Percentiles rank a stretch among this genome's conserved stretches.
Conservation (phyloP, 306 rosid species). For the Lupinus albus region DNA sequence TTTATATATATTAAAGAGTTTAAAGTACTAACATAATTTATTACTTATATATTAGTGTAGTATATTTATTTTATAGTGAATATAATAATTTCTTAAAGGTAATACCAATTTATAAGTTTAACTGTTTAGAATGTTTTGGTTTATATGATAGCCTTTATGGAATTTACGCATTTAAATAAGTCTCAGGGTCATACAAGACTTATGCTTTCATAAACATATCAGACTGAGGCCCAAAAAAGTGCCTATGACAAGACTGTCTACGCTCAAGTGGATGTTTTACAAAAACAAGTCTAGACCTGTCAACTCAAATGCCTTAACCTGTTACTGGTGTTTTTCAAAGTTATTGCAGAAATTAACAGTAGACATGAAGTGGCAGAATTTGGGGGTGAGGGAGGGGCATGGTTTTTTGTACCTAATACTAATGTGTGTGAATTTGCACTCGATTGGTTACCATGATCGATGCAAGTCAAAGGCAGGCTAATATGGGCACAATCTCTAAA, state of each 20-base stretch:
- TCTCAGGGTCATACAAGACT: not conserved
- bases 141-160: not conserved
- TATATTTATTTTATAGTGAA: too few species aligned
- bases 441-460: not conserved
- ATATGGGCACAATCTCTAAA: not conserved
- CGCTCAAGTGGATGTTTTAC: not conserved
- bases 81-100: not conserved
- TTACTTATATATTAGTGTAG: too few species aligned
- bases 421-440: not conserved
- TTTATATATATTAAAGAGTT: too few species aligned
- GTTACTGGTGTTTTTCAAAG: slow-evolving; percentile 14
- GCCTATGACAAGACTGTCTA: not conserved
- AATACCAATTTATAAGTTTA: not conserved
- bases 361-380: not conserved
- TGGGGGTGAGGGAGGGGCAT: not conserved
- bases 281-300: not conserved
- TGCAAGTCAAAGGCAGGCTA: slow-evolving; percentile 15
- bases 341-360: slow-evolving; percentile 7
- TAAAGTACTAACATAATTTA: too few species aligned
- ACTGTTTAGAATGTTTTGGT: not conserved
- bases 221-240: not conserved
- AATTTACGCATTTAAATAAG: too few species aligned
- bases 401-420: not conserved
- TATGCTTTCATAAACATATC: not conserved
- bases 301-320: slow-evolving; percentile 10